Evolutionary conservation across 1,284 basidiomycete genomes (phyloP).

Genomic region (Naganishia sp.): DNA sequence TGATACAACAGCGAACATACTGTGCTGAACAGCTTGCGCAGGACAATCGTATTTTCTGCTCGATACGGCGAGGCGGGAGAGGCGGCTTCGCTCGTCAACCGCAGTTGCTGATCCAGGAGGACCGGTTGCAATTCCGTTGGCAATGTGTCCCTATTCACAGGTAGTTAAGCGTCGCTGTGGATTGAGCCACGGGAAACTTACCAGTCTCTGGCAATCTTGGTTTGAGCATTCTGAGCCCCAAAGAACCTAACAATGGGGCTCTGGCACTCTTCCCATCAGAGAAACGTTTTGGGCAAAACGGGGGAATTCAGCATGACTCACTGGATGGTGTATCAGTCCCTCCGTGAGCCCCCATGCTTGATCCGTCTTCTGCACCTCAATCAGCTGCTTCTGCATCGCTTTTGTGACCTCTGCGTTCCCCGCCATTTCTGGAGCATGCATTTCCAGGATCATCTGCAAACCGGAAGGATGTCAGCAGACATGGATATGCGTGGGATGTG

Average conservation of each 20-base stretch:
- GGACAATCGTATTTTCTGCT: constrained; percentile 60
- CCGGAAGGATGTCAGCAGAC: no score
- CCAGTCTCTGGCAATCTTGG: constrained; percentile 88
- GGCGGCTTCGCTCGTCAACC: constrained; percentile 44
- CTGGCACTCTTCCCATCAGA: constrained; percentile 28
- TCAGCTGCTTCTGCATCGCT: constrained; percentile 49
- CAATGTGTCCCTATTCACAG: constrained; percentile 48
- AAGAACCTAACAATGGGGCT: constrained; percentile 86
- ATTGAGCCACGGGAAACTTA: constrained; percentile 52
- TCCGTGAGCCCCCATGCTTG: constrained; percentile 54
- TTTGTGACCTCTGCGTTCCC: constrained; percentile 45
- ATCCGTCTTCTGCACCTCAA: constrained; percentile 46
- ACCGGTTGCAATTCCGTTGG: constrained; percentile 47
- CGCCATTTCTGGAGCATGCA: constrained; percentile 30
- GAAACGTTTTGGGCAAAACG: not conserved
- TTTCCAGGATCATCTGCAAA: constrained; percentile 31
- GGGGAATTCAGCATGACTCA: constrained; percentile 33
- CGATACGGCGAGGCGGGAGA: constrained; percentile 43
- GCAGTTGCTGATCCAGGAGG: constrained; percentile 47
- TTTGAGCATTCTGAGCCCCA: constrained; percentile 83
- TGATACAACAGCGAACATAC: constrained; percentile 58
- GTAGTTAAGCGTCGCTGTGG: not conserved
- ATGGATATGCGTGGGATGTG: not conserved
- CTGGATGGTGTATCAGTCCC: constrained; percentile 48
- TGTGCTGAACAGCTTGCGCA: constrained; percentile 81